Evolutionary conservation across 768 basidiomycete genomes (phyloP), one percentile per base, ranked within the genome.

Genomic region (Cyclocybe cylindracea): DNA sequence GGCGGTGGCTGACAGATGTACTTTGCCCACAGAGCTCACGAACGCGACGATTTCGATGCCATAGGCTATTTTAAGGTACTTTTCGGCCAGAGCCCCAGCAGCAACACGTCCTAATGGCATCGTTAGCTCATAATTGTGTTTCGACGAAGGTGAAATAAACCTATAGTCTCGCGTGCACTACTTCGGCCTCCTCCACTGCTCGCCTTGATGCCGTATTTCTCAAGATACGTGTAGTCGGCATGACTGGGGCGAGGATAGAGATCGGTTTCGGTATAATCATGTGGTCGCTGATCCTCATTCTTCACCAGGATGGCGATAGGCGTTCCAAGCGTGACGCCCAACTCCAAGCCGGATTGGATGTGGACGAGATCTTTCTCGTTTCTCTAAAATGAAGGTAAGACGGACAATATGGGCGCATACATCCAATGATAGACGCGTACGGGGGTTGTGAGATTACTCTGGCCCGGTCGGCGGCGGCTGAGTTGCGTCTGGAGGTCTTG

Each of bases 231-330:
- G 69, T 89, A 97, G 69, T 99, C 97, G 10, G 97, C 97, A 63
- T 99, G 97, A 58, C 90, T 93, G 29, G 97, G 97, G 16, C 97
- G 87, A 32, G 97, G 97, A 76, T 94, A 99, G 47, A 94, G 75
- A 66, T 99, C 97, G 0, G 97, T 98, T 76, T 98, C 97, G 57
- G 94, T 87, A 72, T 99, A 99, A 71, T 99, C 97, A 64, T 98
- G 91, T 14, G 97, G 97, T 29, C 97, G 80, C 66, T 99, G 97
- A 68, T 99, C 97, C 74, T 98, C 94, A 71, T 99, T 99, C 63
- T 85, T 91, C 36, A 99, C 94, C 45, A 98, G 78, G n/a, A 99
- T 84, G 2, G 87, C 95, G 62, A 99, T 98, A 16, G 97, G 97
- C 14, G 97, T 99, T 41, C 97, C 97, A 16, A 99, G 85, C 2